Conservation (phyloP, 106 monocot genomes). For the Dactylorhiza incarnata region DNA sequence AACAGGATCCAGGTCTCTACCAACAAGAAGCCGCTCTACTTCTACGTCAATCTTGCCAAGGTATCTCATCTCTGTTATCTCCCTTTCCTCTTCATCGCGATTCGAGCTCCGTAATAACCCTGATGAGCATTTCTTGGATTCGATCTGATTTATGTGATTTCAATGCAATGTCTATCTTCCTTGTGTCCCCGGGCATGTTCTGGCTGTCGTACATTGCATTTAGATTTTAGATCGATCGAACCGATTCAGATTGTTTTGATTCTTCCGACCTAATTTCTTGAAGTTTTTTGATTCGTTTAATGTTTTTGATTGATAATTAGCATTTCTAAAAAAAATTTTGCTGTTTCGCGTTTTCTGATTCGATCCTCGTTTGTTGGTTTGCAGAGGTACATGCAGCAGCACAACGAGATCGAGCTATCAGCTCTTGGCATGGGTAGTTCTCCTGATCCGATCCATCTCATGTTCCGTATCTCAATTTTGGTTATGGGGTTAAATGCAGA, state of each 20-base stretch:
- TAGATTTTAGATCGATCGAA: neutral
- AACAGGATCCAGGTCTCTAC: constrained; percentile 75
- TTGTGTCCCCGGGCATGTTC: neutral
- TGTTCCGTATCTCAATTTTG: neutral
- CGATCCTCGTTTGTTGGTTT: neutral
- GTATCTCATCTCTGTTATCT: constrained; percentile 8
- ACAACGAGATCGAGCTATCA: constrained; percentile 22
- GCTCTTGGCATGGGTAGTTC: constrained; percentile 22
- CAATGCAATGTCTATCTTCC: neutral
- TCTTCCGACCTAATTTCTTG: neutral
- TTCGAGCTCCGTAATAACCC: neutral
- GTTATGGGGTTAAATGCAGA: too few relatives aligned
- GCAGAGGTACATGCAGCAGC: constrained; percentile 24
- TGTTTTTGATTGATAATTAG: neutral
- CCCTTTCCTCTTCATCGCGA: neutral
- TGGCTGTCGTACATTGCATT: neutral
- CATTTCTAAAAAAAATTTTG: neutral
- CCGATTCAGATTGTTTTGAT: neutral
- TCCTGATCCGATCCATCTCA: neutral
- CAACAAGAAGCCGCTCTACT: constrained; percentile 69
- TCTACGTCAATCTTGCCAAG: constrained; percentile 93
- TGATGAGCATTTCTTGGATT: neutral
- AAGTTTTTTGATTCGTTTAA: neutral
- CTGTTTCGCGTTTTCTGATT: neutral
- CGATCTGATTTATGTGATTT: too few relatives aligned